Conservation (phyloP, 805 yeast species). For the Starmerella etchellsii region DNA sequence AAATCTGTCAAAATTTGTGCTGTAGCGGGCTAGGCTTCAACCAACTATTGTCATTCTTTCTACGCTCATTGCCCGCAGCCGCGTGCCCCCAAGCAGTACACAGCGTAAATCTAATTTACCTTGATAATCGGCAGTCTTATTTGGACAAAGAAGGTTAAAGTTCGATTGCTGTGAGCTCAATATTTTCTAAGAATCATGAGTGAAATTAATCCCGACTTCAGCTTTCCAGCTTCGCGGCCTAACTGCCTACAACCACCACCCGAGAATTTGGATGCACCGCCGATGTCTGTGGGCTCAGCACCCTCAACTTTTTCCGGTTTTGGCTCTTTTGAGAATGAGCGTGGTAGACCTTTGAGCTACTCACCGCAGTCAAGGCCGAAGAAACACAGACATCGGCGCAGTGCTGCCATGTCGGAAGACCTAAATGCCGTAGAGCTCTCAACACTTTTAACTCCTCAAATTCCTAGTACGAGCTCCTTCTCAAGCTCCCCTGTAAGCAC, state of each 20-base stretch:
- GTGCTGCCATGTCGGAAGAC: slow-evolving; percentile 24
- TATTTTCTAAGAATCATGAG: slow-evolving; percentile 14
- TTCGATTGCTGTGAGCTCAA: neutral
- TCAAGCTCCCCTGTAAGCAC: neutral
- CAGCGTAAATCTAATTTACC: too few relatives aligned
- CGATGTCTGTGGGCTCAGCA: neutral
- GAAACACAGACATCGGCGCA: slow-evolving; percentile 22
- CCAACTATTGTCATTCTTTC: slow-evolving; percentile 2
- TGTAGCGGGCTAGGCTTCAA: too few relatives aligned
- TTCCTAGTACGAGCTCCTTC: neutral
- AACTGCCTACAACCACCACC: neutral
- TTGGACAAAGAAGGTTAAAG: too few relatives aligned
- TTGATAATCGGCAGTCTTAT: too few relatives aligned
- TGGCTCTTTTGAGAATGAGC: too few relatives aligned
- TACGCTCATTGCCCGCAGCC: neutral
- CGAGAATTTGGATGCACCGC: neutral
- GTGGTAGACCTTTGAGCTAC: slow-evolving; percentile 9
- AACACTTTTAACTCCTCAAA: slow-evolving; percentile 9
- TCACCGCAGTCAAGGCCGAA: slow-evolving; percentile 15
- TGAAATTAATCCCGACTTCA: slow-evolving; percentile 18
- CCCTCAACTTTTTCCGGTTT: neutral
- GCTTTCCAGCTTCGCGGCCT: slow-evolving; percentile 12
- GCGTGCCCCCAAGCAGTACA: neutral
- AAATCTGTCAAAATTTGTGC: too few relatives aligned
- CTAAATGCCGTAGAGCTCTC: slow-evolving; percentile 15